Conservation (phyloP, 345 rosid species). For the Crucihimalaya himalaica region DNA sequence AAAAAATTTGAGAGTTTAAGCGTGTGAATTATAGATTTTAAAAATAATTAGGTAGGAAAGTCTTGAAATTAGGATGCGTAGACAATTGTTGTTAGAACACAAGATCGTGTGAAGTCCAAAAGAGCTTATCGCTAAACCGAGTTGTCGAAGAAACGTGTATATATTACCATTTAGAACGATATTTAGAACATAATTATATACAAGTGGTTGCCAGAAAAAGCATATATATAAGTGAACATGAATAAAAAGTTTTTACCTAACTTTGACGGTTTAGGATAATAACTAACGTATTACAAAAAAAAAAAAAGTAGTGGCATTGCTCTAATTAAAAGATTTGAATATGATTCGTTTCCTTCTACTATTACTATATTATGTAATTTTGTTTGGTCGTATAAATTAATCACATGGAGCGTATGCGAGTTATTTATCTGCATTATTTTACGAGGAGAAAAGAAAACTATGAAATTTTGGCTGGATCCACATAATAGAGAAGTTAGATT, state of each 20-base stretch:
- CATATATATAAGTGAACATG: conserved; percentile 19
- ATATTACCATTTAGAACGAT: conserved; percentile 2
- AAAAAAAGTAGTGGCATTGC: conserved; percentile 13
- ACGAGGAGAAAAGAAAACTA: background rate
- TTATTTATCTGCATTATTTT: background rate
- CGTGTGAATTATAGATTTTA: background rate
- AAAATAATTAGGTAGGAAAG: background rate
- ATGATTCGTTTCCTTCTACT: conserved; percentile 11
- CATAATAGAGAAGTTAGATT: background rate
- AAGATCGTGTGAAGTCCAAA: conserved; percentile 31
- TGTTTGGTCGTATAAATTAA: background rate
- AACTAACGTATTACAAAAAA: conserved; percentile 19
- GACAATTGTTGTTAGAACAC: conserved; percentile 23
- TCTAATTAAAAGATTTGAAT: background rate
- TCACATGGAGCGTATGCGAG: background rate
- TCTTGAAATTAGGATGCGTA: conserved; percentile 22
- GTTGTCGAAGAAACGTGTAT: conserved; percentile 38
- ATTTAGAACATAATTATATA: conserved; percentile 13
- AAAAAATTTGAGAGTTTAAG: background rate
- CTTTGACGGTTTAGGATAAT: conserved; percentile 40
- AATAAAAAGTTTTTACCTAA: conserved; percentile 30
- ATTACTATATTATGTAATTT: background rate
- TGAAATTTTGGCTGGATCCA: background rate
- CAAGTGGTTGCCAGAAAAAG: conserved; percentile 28
- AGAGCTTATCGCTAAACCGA: conserved; percentile 33